A percentile compares a stretch with the other conserved stretches of the same genome.
These are phyloP conservation scores for Pseudogymnoascus sp. DNA, from an alignment of 2,329 filamentous ascomycete species.

Conservation along the genomic window DNA sequence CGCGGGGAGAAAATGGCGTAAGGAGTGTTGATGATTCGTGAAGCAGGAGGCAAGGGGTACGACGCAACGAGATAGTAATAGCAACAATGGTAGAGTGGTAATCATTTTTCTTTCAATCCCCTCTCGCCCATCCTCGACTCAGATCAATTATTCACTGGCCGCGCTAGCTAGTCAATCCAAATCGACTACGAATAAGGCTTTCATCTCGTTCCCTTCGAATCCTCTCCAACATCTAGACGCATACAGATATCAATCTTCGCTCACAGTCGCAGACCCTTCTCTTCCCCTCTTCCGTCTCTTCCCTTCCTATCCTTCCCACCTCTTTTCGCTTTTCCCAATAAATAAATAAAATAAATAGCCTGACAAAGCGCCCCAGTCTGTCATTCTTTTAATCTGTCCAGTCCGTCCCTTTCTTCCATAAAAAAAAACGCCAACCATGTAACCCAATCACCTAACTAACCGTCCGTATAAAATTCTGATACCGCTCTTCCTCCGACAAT, in stretches of 20 bases:
- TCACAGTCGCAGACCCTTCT: not conserved
- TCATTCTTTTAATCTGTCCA: not conserved
- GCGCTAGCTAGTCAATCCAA: not conserved
- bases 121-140: not conserved
- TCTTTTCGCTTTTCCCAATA: not conserved
- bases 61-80: not conserved
- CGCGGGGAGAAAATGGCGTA: not conserved
- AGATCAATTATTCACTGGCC: not conserved
- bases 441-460: not conserved
- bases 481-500: slow-evolving; percentile 36
- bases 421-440: not conserved
- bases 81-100: not conserved
- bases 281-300: not conserved
- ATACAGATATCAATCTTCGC: not conserved
- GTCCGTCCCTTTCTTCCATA: not conserved
- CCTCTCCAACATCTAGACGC: not conserved
- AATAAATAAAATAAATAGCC: not conserved
- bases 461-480: slow-evolving; percentile 35
- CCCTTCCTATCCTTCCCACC: not conserved
- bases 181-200: not conserved
- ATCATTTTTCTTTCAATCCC: not conserved
- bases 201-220: not conserved
- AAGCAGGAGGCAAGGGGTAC: not conserved
- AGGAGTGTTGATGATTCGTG: not conserved
- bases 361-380: not conserved